Percentiles rank a stretch among this genome's conserved stretches.
Evolutionary conservation across 352 stramenopile genomes (phyloP).

Genomic region (Plasmopara viticola): DNA sequence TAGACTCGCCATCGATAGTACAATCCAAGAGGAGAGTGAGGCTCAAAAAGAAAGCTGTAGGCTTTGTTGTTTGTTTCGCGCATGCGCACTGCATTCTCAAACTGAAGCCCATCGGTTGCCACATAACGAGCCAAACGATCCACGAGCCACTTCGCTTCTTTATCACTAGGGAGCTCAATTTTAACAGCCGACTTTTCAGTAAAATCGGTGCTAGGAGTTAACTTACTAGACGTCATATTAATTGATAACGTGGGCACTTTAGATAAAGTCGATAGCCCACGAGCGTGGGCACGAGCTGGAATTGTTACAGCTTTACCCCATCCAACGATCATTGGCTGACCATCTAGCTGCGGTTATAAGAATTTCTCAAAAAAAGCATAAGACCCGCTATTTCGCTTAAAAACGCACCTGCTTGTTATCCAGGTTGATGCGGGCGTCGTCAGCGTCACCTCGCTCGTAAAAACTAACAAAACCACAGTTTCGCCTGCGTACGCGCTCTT

Average conservation of each 20-base stretch:
- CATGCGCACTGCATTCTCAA: slow-evolving; percentile 53
- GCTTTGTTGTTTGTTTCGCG: slow-evolving; percentile 40
- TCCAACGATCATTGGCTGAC: slow-evolving; percentile 65
- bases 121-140: slow-evolving; percentile 59
- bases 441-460: slow-evolving; percentile 70
- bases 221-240: slow-evolving; percentile 1
- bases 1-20: slow-evolving; percentile 80
- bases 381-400: not conserved
- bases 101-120: slow-evolving; percentile 52
- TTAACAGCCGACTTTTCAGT: slow-evolving; percentile 21
- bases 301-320: slow-evolving; percentile 83
- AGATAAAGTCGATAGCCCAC: slow-evolving; percentile 6
- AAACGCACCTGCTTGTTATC: slow-evolving; percentile 63
- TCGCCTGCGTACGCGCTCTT: slow-evolving; percentile 85
- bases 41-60: slow-evolving; percentile 54
- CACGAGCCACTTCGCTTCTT: slow-evolving; percentile 22
- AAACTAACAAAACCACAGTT: slow-evolving; percentile 97
- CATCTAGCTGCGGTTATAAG: slow-evolving; percentile 43
- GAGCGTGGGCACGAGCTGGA: slow-evolving; percentile 21
- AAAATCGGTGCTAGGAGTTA: slow-evolving; percentile 3
- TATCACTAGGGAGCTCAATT: slow-evolving; percentile 35
- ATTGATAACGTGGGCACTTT: slow-evolving; percentile 7
- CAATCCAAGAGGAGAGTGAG: slow-evolving; percentile 24
- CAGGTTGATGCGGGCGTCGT: slow-evolving; percentile 65
- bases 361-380: not conserved